Percentiles rank a stretch among this genome's conserved stretches.
phyloP scores from a whole-genome alignment of 345 rosid species.

The Citrus hindsii region DNA sequence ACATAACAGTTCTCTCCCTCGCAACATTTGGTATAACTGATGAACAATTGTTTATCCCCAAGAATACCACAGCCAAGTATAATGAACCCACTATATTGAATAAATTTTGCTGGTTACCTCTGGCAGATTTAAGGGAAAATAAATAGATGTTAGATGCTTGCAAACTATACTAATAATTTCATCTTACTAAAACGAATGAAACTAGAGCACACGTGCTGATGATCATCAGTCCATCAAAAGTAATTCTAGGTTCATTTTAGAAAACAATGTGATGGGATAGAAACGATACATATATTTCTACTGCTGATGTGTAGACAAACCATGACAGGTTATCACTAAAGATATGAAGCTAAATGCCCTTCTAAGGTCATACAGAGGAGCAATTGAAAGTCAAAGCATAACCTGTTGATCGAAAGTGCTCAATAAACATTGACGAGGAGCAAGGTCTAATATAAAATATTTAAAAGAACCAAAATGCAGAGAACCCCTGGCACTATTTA shows the following conservation, averaged over 20 bases:
- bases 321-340: background rate
- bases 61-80: constrained; percentile 41
- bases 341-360: background rate
- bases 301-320: background rate
- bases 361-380: background rate
- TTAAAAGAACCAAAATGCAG: too few species aligned
- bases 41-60: constrained; percentile 67
- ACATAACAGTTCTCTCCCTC: constrained; percentile 60
- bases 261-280: background rate
- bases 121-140: constrained; percentile 9
- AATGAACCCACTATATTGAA: constrained; percentile 60
- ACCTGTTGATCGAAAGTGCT: background rate
- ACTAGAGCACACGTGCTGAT: too few species aligned
- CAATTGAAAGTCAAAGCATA: background rate
- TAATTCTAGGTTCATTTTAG: too few species aligned
- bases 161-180: too few species aligned
- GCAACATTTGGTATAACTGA: constrained; percentile 52
- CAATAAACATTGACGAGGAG: background rate
- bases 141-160: background rate
- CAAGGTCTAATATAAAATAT: too few species aligned
- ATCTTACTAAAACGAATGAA: too few species aligned
- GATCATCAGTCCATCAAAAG: too few species aligned
- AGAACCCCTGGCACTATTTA: too few species aligned
- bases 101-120: constrained; percentile 60
- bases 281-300: background rate